Conservation (phyloP, 768 basidiomycete genomes). For the Fomitopsis serialis region DNA sequence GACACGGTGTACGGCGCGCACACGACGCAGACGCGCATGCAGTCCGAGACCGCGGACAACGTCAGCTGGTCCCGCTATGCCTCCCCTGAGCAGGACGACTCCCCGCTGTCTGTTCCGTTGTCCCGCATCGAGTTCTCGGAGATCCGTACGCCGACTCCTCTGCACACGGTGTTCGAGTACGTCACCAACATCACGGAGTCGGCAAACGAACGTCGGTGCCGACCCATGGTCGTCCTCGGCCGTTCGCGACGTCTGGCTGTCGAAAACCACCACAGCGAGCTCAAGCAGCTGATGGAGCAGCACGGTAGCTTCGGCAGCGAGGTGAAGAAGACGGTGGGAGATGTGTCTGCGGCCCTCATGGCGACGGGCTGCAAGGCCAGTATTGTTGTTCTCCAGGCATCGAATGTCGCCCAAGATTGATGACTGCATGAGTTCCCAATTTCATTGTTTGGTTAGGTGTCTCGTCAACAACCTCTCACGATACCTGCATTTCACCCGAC, state of each 20-base stretch:
- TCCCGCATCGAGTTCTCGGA: slow-evolving; percentile 59
- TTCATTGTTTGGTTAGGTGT: background rate
- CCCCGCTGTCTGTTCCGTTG: slow-evolving; percentile 38
- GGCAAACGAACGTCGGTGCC: slow-evolving; percentile 29
- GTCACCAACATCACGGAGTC: slow-evolving; percentile 20
- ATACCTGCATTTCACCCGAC: background rate
- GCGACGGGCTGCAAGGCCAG: slow-evolving; percentile 51
- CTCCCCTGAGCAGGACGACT: slow-evolving; percentile 19
- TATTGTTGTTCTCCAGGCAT: slow-evolving; percentile 66
- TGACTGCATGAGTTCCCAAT: background rate
- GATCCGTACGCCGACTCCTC: slow-evolving; percentile 43
- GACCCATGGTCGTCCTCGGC: slow-evolving; percentile 62
- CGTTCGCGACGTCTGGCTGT: slow-evolving; percentile 68
- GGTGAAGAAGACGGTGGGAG: slow-evolving; percentile 68
- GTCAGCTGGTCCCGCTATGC: slow-evolving; percentile 69
- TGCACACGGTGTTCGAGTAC: slow-evolving; percentile 50
- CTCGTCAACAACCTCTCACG: background rate
- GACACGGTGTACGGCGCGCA: slow-evolving; percentile 71
- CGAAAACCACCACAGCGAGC: slow-evolving; percentile 54
- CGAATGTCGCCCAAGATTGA: background rate
- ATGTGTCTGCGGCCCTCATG: slow-evolving; percentile 67
- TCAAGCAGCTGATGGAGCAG: slow-evolving; percentile 41
- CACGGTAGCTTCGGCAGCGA: slow-evolving; percentile 44
- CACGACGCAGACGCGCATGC: slow-evolving; percentile 60
- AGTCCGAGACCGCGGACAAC: slow-evolving; percentile 80